Percentiles rank a stretch among this genome's conserved stretches.
Conservation (phyloP, 176 grass and related monocot species). For the Pontederia crassipes region DNA sequence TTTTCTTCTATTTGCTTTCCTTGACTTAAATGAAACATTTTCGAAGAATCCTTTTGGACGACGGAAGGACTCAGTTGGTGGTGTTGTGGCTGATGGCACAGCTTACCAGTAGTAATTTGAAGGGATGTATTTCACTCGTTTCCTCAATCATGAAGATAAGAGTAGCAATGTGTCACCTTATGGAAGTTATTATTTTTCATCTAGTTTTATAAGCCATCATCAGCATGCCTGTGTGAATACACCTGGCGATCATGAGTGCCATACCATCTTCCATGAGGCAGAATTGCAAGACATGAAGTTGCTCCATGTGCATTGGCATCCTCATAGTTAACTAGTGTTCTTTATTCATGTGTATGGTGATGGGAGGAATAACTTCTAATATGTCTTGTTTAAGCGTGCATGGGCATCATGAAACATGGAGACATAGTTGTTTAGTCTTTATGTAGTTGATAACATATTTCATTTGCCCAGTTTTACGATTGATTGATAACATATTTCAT, state of each 20-base stretch:
- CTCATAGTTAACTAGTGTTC: constrained; percentile 23
- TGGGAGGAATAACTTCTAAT: too few relatives aligned
- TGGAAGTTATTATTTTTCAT: constrained; percentile 53
- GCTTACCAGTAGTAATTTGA: constrained; percentile 17
- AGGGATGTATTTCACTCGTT: constrained; percentile 43
- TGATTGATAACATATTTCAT: too few relatives aligned
- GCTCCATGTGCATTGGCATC: constrained; percentile 47
- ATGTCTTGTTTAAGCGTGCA: too few relatives aligned
- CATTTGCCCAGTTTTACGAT: too few relatives aligned
- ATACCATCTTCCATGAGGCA: constrained; percentile 42
- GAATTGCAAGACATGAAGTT: constrained; percentile 32
- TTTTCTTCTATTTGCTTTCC: constrained; percentile 16
- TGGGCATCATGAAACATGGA: too few relatives aligned
- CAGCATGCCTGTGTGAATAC: constrained; percentile 51
- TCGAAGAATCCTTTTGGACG: constrained; percentile 93
- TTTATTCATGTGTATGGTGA: constrained; percentile 6
- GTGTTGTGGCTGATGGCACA: constrained; percentile 31
- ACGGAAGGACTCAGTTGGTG: constrained; percentile 64
- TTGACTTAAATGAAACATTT: constrained; percentile 58
- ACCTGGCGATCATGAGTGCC: constrained; percentile 34
- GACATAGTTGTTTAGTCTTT: too few relatives aligned
- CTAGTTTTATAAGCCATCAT: constrained; percentile 23
- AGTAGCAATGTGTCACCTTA: constrained; percentile 31
- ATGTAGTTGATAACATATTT: too few relatives aligned
- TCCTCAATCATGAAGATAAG: constrained; percentile 14